Percentiles rank a stretch among this genome's conserved stretches.
Conservation (phyloP, 805 yeast species). For the Metschnikowia anglica region DNA sequence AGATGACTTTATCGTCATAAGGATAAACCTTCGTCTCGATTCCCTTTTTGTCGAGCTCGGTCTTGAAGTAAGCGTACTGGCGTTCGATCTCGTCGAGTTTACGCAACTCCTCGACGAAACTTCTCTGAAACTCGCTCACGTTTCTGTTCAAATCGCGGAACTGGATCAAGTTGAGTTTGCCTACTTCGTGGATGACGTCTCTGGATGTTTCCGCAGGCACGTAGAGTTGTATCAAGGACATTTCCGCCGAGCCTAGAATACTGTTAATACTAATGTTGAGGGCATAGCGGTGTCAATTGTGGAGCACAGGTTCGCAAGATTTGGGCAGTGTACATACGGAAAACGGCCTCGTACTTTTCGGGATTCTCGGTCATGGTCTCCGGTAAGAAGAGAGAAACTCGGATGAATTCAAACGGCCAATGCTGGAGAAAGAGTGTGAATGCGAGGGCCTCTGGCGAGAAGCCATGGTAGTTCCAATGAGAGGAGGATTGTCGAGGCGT, state of each 20-base stretch:
- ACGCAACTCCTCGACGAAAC: slow-evolving; percentile 86
- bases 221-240: slow-evolving; percentile 90
- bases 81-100: slow-evolving; percentile 84
- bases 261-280: slow-evolving; percentile 17
- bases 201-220: slow-evolving; percentile 88
- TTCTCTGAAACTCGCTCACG: slow-evolving; percentile 82
- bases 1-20: slow-evolving; percentile 30
- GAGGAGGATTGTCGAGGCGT: no score
- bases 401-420: no score
- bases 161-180: slow-evolving; percentile 82
- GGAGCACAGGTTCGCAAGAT: no score
- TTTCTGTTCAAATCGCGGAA: slow-evolving; percentile 80
- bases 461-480: no score
- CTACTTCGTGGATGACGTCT: slow-evolving; percentile 81
- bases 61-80: slow-evolving; percentile 52
- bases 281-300: no score
- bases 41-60: slow-evolving; percentile 50
- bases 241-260: slow-evolving; percentile 81
- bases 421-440: no score
- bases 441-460: no score
- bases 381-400: not conserved
- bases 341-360: slow-evolving; percentile 45
- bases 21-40: slow-evolving; percentile 40
- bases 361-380: slow-evolving; percentile 14
- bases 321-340: slow-evolving; percentile 35